Conservation (phyloP, 345 rosid species). For the Eucalyptus grandis region DNA sequence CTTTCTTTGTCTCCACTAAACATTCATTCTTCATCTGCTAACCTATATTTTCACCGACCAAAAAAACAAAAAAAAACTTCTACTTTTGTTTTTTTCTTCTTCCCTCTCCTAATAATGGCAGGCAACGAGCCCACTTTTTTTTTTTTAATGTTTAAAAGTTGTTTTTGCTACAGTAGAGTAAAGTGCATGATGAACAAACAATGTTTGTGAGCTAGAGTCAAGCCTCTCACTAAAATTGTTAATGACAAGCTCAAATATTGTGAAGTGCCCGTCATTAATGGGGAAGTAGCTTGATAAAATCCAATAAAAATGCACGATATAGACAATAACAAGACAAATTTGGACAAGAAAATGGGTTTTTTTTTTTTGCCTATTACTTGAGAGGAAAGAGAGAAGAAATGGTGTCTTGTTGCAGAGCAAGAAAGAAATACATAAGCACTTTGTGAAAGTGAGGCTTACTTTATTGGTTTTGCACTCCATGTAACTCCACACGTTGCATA, state of each 20-base stretch:
- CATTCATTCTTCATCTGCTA: neutral
- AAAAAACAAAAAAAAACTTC: no score
- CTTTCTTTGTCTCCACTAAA: neutral
- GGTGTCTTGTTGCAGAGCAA: neutral
- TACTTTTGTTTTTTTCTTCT: neutral
- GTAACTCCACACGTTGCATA: neutral
- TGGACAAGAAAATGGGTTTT: neutral
- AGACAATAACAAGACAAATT: neutral
- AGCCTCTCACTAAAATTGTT: neutral
- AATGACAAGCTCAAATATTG: neutral
- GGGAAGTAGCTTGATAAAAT: neutral
- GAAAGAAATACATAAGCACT: neutral
- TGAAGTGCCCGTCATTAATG: neutral
- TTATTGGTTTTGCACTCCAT: neutral
- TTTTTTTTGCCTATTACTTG: no score
- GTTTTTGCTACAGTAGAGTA: neutral
- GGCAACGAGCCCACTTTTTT: neutral
- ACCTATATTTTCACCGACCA: neutral
- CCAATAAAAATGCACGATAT: neutral
- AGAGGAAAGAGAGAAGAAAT: neutral
- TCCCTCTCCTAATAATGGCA: neutral
- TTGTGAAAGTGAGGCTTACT: neutral
- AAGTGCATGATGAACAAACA: neutral
- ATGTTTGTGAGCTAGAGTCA: neutral
- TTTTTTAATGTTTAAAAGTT: neutral